Percentiles rank a stretch among this genome's conserved stretches.
Evolutionary conservation across 208 protist species (phyloP).

Genomic region (Leishmania lainsoni): DNA sequence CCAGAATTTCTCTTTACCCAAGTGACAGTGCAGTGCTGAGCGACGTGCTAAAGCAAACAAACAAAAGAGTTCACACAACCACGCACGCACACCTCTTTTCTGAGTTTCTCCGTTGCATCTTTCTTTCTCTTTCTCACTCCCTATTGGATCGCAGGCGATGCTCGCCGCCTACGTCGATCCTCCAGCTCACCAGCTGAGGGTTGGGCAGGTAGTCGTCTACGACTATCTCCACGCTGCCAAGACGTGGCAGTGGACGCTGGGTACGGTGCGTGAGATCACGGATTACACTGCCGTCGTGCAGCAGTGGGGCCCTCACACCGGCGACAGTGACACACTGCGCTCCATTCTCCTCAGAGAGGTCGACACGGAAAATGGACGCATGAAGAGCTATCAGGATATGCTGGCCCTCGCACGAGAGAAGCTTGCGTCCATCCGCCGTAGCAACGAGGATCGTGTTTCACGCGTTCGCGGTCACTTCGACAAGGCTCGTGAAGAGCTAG

Average conservation of each 20-base stretch:
- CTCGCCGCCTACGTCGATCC: slow-evolving; percentile 30
- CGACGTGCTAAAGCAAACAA: not conserved
- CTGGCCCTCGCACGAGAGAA: slow-evolving; percentile 49
- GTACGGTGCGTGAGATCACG: slow-evolving; percentile 14
- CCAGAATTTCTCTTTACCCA: not conserved
- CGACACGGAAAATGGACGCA: slow-evolving; percentile 43
- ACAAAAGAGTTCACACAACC: not conserved
- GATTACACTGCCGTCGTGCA: slow-evolving; percentile 52
- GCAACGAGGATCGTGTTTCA: slow-evolving; percentile 67
- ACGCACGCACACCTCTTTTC: not conserved
- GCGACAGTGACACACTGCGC: slow-evolving; percentile 44
- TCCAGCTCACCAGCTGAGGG: slow-evolving; percentile 21
- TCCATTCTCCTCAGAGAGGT: slow-evolving; percentile 58
- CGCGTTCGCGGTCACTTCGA: slow-evolving; percentile 43
- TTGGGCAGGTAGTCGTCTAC: slow-evolving; percentile 56
- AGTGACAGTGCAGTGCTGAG: not conserved
- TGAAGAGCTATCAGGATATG: slow-evolving; percentile 57
- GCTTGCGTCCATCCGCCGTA: slow-evolving; percentile 59
- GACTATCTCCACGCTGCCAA: slow-evolving; percentile 53
- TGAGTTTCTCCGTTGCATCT: not conserved
- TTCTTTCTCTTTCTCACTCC: not conserved
- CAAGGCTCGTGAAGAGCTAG: slow-evolving; percentile 29
- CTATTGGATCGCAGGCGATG: not conserved
- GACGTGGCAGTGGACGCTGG: slow-evolving; percentile 67
- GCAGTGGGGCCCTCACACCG: slow-evolving; percentile 62